Evolutionary conservation across 2,329 filamentous ascomycete genomes (phyloP), one percentile per base, ranked within the genome.

Genomic region (Fusarium keratoplasticum): DNA sequence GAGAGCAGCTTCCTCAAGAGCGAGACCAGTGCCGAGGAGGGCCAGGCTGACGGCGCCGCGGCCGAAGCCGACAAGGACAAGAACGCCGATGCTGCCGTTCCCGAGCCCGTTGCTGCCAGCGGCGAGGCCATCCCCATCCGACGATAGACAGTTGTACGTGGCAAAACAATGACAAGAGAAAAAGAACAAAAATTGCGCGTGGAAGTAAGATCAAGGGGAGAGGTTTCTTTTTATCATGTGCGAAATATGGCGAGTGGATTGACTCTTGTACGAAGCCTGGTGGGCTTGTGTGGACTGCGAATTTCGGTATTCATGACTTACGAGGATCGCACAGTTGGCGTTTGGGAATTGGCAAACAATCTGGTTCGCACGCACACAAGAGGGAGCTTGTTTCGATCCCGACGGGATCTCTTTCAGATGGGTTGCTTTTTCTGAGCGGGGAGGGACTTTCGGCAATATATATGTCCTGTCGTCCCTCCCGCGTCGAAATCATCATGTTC

Each of bases 1-100:
- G 96, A 98, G 86, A 92, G 91, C 83, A 97, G 93, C 85, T 95
- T 94, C 82, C 86, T 98, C 81, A 91, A 97, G 82, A 90, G 94
- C 73, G 94, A 95, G 84, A 95, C 94, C 8, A 97, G 91, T 80
- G 90, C 84, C 62, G 91, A 93, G 66, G 80, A 79, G 14, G 86
- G 91, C 25, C 73, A 76, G 36, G 62, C 55, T 66, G 73, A 79
- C 25, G 76, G 79, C 13, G 75, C 78, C 42, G 73, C 69, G 16
- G 44, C 44, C 42, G 74, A 69, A 36, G 35, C 58, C 71, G 80
- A 85, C 58, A 84, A 85, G 69, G 79, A 80, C 44, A 84, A 88
- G 76, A 83, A 86, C 33, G 85, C 47, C 64, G 68, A 64, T 36
- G 55, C 72, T 63, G 65, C 69, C 54, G 67, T 61, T 42, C 55